Evolutionary conservation across 116 monocot species (phyloP), one percentile per base, ranked within the genome.

Genomic region (Iris pallida): DNA sequence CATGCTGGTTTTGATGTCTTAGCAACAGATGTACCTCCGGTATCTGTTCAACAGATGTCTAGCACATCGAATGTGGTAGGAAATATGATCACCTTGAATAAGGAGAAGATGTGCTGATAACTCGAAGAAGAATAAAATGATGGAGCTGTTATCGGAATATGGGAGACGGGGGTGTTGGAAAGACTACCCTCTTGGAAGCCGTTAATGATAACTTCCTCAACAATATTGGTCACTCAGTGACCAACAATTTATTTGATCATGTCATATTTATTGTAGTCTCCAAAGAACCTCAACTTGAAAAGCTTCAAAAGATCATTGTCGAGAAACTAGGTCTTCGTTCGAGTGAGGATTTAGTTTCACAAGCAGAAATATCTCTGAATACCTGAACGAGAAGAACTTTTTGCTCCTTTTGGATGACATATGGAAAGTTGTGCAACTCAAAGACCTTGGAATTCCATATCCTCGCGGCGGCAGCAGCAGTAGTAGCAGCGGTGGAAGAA

Each of bases 391-490:
- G 6, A 71, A 62, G 75, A 67, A 19, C 20, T 76, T 62, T 44
- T 53, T 76, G 16, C n/a, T 76, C 16, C 61, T 76, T 8, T 42
- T 81, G n/a, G 75, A 81, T n/a, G n/a, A n/a, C n/a, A n/a, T n/a
- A n/a, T n/a, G 71, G 71, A 60, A 66, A 7, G 17, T 11, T 15
- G 13, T 75, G 4, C 62, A 81, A 9, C 65, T 81, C 14, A 19
- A 2, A 13, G 14, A 7, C 0, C 13, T 75, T 14, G 75, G 80
- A 1, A 71, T 81, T 45, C 75, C 75, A 0, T 4, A 42, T 1
- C 61, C 66, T 8, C 5, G 7, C 42, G 0, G 9, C 47, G 8
- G 10, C 5, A 41, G 6, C 14, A 5, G 7, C 30, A 30, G 3
- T 30, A 11, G 10, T 4, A 41, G 6, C 14, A 5, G 7, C 30